phyloP scores from a whole-genome alignment of 805 yeast species.

The Cyberlindnera mycetangii region DNA sequence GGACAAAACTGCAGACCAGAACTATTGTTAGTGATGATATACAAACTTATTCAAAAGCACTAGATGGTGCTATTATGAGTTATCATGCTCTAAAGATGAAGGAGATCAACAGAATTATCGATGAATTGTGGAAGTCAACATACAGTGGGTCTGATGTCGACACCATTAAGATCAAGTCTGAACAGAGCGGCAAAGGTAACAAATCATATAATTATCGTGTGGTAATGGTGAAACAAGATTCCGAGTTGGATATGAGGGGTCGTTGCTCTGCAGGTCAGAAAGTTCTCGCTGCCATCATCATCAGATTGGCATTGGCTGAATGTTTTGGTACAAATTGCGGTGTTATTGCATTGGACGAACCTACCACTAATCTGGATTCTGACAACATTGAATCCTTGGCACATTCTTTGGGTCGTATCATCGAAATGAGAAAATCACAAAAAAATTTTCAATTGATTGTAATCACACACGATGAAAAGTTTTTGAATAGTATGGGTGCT shows the following conservation, averaged over 20 bases:
- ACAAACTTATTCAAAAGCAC: slow-evolving; percentile 74
- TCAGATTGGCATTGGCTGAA: slow-evolving; percentile 88
- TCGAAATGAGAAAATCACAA: slow-evolving; percentile 71
- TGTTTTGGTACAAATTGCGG: slow-evolving; percentile 96
- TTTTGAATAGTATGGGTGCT: slow-evolving; percentile 82
- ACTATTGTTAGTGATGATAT: slow-evolving; percentile 77
- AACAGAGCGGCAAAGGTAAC: slow-evolving; percentile 43
- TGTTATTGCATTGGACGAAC: slow-evolving; percentile 94
- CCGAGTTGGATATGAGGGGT: slow-evolving; percentile 96
- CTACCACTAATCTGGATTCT: slow-evolving; percentile 91
- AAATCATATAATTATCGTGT: slow-evolving; percentile 84
- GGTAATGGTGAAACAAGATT: slow-evolving; percentile 89
- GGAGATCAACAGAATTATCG: slow-evolving; percentile 82
- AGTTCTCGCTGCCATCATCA: slow-evolving; percentile 87
- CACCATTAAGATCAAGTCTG: slow-evolving; percentile 81
- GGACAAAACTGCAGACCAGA: slow-evolving; percentile 74
- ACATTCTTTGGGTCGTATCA: slow-evolving; percentile 68
- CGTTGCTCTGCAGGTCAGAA: slow-evolving; percentile 98
- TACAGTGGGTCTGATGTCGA: slow-evolving; percentile 96
- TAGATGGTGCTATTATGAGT: slow-evolving; percentile 91
- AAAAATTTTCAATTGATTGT: slow-evolving; percentile 91
- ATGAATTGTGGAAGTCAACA: slow-evolving; percentile 91
- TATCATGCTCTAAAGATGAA: slow-evolving; percentile 90
- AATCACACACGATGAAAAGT: slow-evolving; percentile 94
- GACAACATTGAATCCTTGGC: slow-evolving; percentile 90